phyloP scores from a whole-genome alignment of 495 filamentous ascomycete species.

The Friedmanniomyces simplex region DNA sequence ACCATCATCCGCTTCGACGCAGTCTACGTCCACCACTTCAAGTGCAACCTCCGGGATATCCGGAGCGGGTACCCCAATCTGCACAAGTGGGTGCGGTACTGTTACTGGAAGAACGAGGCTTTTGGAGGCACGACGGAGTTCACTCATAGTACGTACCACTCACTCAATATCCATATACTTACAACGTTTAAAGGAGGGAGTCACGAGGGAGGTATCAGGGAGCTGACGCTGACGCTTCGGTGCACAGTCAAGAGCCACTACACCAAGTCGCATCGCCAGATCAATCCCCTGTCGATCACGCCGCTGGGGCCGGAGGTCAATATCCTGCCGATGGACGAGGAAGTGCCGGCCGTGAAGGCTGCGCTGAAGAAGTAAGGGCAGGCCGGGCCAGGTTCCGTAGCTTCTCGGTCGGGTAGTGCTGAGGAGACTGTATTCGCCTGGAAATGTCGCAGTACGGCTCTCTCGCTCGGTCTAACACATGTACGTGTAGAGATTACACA shows the following conservation, averaged over 20 bases:
- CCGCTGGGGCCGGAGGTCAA: constrained; percentile 55
- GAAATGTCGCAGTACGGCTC: no score
- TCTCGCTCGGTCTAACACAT: no score
- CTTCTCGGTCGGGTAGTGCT: no score
- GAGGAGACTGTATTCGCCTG: no score
- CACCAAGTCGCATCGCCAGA: constrained; percentile 60
- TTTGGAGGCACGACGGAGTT: constrained; percentile 56
- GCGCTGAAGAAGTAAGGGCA: constrained; percentile 15
- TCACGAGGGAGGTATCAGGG: no score
- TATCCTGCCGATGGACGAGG: constrained; percentile 50
- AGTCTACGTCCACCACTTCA: constrained; percentile 70
- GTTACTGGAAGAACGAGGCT: constrained; percentile 59
- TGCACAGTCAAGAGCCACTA: constrained; percentile 48
- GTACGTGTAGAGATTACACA: no score
- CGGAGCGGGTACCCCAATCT: constrained; percentile 61
- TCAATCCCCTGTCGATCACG: constrained; percentile 52
- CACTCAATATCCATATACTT: no score
- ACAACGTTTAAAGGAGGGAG: no score
- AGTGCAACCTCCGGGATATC: constrained; percentile 80
- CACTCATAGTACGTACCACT: constrained; percentile 44
- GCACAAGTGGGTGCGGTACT: constrained; percentile 53
- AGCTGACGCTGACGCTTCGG: neutral
- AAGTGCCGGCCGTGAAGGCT: constrained; percentile 46
- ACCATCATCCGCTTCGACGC: constrained; percentile 3
- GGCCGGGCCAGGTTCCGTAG: no score